A percentile compares a stretch with the other conserved stretches of the same genome.
Conservation (phyloP, 2,329 filamentous ascomycete genomes). For the Penicillium freii region DNA sequence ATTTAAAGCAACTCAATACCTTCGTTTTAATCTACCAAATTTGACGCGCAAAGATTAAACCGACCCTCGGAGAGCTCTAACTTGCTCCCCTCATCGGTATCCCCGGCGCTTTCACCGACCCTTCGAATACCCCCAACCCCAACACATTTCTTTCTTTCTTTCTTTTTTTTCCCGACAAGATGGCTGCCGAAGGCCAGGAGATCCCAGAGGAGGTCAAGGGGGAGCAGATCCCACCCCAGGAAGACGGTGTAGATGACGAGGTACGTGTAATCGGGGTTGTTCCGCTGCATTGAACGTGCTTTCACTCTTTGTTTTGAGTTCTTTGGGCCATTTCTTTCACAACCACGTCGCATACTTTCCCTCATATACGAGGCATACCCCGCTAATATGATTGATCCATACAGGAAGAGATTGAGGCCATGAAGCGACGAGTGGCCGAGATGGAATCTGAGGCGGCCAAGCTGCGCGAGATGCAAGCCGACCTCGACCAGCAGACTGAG, state of each 20-base stretch:
- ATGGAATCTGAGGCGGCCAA: slow-evolving; percentile 89
- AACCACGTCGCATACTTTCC: neutral
- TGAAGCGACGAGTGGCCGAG: slow-evolving; percentile 82
- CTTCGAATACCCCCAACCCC: slow-evolving; percentile 1
- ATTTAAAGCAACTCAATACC: neutral
- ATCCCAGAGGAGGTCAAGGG: slow-evolving; percentile 37
- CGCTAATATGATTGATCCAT: slow-evolving; percentile 8
- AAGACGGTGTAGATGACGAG: slow-evolving; percentile 47
- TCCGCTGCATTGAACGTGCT: slow-evolving; percentile 1
- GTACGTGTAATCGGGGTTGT: slow-evolving; percentile 29
- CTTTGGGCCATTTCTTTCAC: neutral
- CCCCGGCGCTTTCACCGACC: slow-evolving; percentile 7
- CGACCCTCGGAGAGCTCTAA: slow-evolving; percentile 12
- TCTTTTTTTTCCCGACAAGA: slow-evolving; percentile 18
- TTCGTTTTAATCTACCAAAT: neutral
- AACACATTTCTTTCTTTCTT: neutral
- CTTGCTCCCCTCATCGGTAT: slow-evolving; percentile 12
- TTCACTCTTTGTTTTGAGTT: slow-evolving; percentile 3
- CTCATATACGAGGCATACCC: neutral
- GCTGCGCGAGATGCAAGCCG: slow-evolving; percentile 81
- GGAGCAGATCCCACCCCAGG: slow-evolving; percentile 39
- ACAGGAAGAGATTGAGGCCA: slow-evolving; percentile 76
- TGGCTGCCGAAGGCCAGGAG: slow-evolving; percentile 39
- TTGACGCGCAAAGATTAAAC: neutral
- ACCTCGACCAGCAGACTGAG: slow-evolving; percentile 78